Evolutionary conservation across 371 early-diverging fungal genomes (phyloP).

Genomic region (Choanephora cucurbitarum): DNA sequence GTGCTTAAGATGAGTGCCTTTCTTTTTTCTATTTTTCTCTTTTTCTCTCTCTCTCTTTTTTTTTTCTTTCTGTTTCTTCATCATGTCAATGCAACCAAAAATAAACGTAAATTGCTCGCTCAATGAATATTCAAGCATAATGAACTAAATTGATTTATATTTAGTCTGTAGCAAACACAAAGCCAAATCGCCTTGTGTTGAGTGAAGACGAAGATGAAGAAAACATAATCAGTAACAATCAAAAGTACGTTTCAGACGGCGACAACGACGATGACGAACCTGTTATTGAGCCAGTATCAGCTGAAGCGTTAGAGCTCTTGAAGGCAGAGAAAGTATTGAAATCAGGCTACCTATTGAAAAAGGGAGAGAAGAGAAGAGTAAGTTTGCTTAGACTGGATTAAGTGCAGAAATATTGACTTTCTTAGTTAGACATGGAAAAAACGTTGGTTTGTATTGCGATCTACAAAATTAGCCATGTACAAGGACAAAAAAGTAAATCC

Average conservation of each 20-base stretch:
- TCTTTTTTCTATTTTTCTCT: neutral
- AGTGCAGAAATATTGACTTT: neutral
- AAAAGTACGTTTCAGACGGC: conserved; percentile 44
- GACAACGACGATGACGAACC: conserved; percentile 54
- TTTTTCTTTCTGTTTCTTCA: neutral
- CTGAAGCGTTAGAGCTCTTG: conserved; percentile 54
- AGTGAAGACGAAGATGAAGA: conserved; percentile 52
- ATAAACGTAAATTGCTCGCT: conserved; percentile 14
- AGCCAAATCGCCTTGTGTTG: conserved; percentile 32
- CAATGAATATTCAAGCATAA: conserved; percentile 4
- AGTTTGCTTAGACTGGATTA: conserved; percentile 1
- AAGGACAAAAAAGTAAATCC: conserved; percentile 75
- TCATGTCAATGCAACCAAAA: conserved; percentile 5
- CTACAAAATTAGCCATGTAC: conserved; percentile 80
- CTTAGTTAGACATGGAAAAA: conserved; percentile 76
- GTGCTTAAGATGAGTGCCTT: neutral
- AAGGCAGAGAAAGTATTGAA: conserved; percentile 68
- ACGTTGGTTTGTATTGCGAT: conserved; percentile 84
- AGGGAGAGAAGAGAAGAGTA: conserved; percentile 78
- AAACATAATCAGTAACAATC: conserved; percentile 6
- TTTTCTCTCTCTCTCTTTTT: conserved; percentile 2
- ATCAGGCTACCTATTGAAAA: conserved; percentile 74
- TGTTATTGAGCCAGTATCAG: conserved; percentile 44
- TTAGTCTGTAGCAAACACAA: conserved; percentile 10
- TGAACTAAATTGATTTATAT: neutral